A percentile compares a stretch with the other conserved stretches of the same genome.
Evolutionary conservation across 352 stramenopile species (phyloP).

Genomic region (Phytophthora chlamydospora): DNA sequence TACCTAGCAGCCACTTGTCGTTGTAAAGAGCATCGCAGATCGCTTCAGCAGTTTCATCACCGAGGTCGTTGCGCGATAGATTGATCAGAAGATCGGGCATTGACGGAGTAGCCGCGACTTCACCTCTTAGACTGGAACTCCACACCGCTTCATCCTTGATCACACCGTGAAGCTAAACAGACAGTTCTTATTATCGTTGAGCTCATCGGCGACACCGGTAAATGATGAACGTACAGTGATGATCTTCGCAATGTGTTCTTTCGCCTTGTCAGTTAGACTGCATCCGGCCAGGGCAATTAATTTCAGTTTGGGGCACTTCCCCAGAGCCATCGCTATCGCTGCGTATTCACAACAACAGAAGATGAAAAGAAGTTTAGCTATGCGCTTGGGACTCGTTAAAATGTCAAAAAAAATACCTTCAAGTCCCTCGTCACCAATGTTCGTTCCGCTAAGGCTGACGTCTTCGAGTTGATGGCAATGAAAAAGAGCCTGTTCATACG

Average conservation of each 20-base stretch:
- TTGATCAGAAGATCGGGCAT: slow-evolving; percentile 49
- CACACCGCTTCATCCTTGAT: slow-evolving; percentile 59
- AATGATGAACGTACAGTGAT: slow-evolving; percentile 42
- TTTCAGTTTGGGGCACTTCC: slow-evolving; percentile 44
- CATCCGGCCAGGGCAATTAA: slow-evolving; percentile 54
- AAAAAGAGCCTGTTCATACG: slow-evolving; percentile 31
- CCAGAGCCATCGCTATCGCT: slow-evolving; percentile 50
- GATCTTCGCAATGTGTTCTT: slow-evolving; percentile 61
- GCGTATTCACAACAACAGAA: neutral
- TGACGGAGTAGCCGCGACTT: slow-evolving; percentile 19
- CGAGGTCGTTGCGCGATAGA: slow-evolving; percentile 52
- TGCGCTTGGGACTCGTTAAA: too few relatives aligned
- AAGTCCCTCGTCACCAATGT: slow-evolving; percentile 32
- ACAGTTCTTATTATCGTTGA: neutral
- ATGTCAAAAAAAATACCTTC: slow-evolving; percentile 17
- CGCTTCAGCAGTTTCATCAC: slow-evolving; percentile 42
- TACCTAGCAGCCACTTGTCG: slow-evolving; percentile 73
- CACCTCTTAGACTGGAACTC: slow-evolving; percentile 60
- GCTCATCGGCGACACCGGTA: neutral
- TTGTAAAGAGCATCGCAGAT: slow-evolving; percentile 63
- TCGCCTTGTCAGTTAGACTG: slow-evolving; percentile 56
- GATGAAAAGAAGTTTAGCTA: neutral
- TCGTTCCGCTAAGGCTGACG: slow-evolving; percentile 25
- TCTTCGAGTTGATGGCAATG: slow-evolving; percentile 39
- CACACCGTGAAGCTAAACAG: slow-evolving; percentile 53